Conservation (phyloP, 192 early-diverging fungal species). For the Chytriomyces confervae region DNA sequence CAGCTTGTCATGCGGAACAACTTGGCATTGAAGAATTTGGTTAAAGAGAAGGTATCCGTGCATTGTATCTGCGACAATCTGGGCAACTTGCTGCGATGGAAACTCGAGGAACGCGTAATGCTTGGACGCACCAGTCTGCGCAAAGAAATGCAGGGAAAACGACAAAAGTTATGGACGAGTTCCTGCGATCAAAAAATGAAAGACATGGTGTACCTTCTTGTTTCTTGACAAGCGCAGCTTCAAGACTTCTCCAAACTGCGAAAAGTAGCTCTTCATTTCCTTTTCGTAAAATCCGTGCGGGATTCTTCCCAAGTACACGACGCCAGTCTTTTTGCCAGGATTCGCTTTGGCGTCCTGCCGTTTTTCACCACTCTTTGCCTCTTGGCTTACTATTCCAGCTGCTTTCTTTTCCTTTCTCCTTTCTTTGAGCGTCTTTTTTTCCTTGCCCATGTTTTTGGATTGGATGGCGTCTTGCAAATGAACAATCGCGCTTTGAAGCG, state of each 20-base stretch:
- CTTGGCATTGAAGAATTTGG: slow-evolving; percentile 45
- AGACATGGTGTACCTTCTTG: slow-evolving; percentile 60
- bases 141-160: slow-evolving; percentile 8
- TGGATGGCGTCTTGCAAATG: not conserved
- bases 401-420: slow-evolving; percentile 29
- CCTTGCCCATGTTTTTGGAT: not conserved
- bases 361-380: not conserved
- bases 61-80: slow-evolving; percentile 96
- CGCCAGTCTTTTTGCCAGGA: slow-evolving; percentile 58
- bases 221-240: slow-evolving; percentile 83
- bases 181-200: not conserved
- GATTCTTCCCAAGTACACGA: slow-evolving; percentile 88
- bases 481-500: slow-evolving; percentile 28
- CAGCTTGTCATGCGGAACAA: slow-evolving; percentile 73
- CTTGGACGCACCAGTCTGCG: slow-evolving; percentile 82
- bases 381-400: not conserved
- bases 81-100: slow-evolving; percentile 74
- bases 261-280: slow-evolving; percentile 89
- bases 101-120: slow-evolving; percentile 98
- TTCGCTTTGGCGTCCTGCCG: not conserved
- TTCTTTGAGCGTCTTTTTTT: slow-evolving; percentile 8
- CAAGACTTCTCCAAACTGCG: slow-evolving; percentile 88
- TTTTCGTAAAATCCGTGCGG: slow-evolving; percentile 97
- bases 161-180: slow-evolving; percentile 14
- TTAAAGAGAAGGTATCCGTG: slow-evolving; percentile 48